A percentile compares a stretch with the other conserved stretches of the same genome.
Conservation (phyloP, 164 flowering plant genomes). For the Liquidambar formosana region DNA sequence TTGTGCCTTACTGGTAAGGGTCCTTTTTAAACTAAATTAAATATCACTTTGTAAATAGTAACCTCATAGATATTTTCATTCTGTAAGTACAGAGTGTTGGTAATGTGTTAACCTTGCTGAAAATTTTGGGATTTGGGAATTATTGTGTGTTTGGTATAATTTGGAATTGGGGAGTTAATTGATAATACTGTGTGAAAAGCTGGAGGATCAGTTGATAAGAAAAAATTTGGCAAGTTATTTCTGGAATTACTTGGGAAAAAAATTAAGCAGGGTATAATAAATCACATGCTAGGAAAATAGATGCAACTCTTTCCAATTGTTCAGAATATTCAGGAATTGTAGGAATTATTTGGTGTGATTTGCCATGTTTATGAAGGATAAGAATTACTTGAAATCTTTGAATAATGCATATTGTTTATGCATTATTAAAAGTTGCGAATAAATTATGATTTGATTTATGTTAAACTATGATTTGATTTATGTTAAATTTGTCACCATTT, state of each 20-base stretch:
- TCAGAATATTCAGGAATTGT: not conserved
- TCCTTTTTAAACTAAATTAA: conserved; percentile 6
- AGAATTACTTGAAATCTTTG: too few relatives aligned
- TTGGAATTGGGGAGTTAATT: not conserved
- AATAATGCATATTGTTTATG: too few relatives aligned
- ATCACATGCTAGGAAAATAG: not conserved
- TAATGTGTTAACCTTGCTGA: not conserved
- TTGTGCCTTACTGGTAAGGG: conserved; percentile 87
- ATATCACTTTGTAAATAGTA: not conserved
- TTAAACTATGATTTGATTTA: too few relatives aligned
- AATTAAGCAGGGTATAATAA: not conserved
- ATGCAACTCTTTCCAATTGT: not conserved
- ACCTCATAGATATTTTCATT: not conserved
- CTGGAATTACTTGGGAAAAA: not conserved
- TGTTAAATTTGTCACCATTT: too few relatives aligned
- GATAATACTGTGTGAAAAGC: not conserved
- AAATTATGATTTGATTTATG: too few relatives aligned
- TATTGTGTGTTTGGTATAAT: not conserved
- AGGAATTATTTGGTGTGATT: not conserved
- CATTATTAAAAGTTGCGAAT: too few relatives aligned
- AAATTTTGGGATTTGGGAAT: not conserved
- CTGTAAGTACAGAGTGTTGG: not conserved
- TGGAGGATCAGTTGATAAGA: not conserved
- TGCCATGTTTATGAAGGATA: too few relatives aligned
- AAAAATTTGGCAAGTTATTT: not conserved